Conservation (phyloP, 1,284 basidiomycete species). For the Boletus mariae region DNA sequence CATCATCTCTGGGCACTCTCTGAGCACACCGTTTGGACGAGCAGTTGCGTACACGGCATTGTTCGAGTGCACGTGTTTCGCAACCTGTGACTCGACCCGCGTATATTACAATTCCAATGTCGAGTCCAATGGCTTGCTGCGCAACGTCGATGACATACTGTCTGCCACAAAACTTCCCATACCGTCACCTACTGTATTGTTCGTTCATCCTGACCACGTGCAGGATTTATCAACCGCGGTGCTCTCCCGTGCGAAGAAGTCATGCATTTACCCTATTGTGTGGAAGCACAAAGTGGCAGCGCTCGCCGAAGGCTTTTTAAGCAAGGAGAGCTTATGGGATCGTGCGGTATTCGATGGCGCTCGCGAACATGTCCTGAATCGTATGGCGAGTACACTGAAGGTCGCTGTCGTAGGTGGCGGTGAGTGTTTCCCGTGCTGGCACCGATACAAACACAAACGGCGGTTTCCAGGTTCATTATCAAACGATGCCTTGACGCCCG, state of each 20-base stretch:
- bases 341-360: slow-evolving; percentile 67
- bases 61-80: slow-evolving; percentile 68
- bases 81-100: slow-evolving; percentile 56
- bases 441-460: slow-evolving; percentile 3
- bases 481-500: slow-evolving; percentile 47
- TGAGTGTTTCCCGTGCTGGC: slow-evolving; percentile 29
- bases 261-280: slow-evolving; percentile 53
- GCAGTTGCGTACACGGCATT: slow-evolving; percentile 72
- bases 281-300: slow-evolving; percentile 71
- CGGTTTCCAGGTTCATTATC: slow-evolving; percentile 36
- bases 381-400: slow-evolving; percentile 55
- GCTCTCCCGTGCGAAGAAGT: slow-evolving; percentile 45
- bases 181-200: slow-evolving; percentile 65
- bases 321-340: slow-evolving; percentile 77
- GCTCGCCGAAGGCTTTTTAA: slow-evolving; percentile 64
- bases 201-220: slow-evolving; percentile 59
- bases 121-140: slow-evolving; percentile 9
- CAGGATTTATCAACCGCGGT: slow-evolving; percentile 49
- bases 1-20: slow-evolving; percentile 64
- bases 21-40: slow-evolving; percentile 70
- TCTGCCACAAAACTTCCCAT: slow-evolving; percentile 49
- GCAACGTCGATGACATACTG: slow-evolving; percentile 46
- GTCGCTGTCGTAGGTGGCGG: slow-evolving; percentile 64
- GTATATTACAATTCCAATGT: slow-evolving; percentile 36
- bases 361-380: slow-evolving; percentile 55